A percentile compares a stretch with the other conserved stretches of the same genome.
Evolutionary conservation across 257 asterid genomes (phyloP).

Genomic region (Gardenia jasminoides): DNA sequence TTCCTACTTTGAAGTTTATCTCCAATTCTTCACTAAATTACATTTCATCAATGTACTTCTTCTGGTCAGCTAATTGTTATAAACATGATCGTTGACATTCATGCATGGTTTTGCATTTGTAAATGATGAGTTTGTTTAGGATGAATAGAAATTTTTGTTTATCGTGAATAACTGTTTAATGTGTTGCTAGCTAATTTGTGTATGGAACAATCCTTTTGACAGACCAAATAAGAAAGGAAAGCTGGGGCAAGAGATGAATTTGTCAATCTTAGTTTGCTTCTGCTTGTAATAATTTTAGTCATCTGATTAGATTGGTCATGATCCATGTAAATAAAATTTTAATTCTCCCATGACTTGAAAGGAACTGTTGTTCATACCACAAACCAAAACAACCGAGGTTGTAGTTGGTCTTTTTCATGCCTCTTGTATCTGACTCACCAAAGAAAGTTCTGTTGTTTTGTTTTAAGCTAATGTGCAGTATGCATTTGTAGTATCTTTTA

Average conservation of each 20-base stretch:
- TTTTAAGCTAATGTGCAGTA: background rate
- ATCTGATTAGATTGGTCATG: background rate
- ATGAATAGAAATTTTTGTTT: background rate
- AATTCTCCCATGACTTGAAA: background rate
- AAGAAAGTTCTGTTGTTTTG: background rate
- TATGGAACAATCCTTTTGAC: background rate
- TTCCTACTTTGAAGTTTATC: background rate
- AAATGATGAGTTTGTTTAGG: background rate
- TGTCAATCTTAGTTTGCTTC: background rate
- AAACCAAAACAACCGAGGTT: background rate
- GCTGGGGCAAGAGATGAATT: background rate
- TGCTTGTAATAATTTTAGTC: background rate
- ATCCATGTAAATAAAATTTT: background rate
- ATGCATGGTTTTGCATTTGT: background rate
- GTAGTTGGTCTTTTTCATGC: background rate
- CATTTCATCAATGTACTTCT: background rate
- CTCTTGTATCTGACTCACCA: background rate
- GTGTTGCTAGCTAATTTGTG: background rate
- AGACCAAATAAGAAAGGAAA: background rate
- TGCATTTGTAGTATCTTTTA: background rate
- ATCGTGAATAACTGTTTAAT: background rate
- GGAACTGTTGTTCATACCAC: background rate
- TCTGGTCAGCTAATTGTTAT: conserved; percentile 2
- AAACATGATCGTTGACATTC: background rate
- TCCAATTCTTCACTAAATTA: background rate